These are phyloP conservation scores for Parafenestella ontariensis DNA, from an alignment of 2,329 filamentous ascomycete species.

Conservation along the genomic window DNA sequence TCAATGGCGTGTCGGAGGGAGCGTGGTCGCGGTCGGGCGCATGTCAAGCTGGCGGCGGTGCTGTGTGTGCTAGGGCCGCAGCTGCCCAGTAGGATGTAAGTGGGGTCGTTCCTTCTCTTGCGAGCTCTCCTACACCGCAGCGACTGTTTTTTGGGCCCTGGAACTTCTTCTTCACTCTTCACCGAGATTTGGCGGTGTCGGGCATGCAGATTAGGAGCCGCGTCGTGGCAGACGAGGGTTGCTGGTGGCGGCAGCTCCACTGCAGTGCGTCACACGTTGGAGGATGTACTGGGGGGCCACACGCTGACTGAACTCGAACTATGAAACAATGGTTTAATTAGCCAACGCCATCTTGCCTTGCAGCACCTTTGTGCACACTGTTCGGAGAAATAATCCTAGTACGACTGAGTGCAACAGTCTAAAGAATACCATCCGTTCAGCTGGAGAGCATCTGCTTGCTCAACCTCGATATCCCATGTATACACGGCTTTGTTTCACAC, in stretches of 20 bases:
- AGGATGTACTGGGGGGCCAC: conserved; percentile 2
- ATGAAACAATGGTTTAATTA: conserved; percentile 12
- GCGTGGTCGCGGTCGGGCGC: conserved; percentile 29
- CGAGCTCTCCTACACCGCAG: not conserved
- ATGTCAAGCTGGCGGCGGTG: conserved; percentile 30
- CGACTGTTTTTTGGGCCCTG: conserved; percentile 1
- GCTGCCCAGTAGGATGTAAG: conserved; percentile 28
- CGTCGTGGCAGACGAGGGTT: conserved; percentile 22
- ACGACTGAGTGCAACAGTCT: not conserved
- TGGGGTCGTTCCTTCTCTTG: conserved; percentile 29
- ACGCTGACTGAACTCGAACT: conserved; percentile 7
- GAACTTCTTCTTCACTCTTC: not conserved
- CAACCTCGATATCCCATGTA: not conserved
- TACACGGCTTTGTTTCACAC: not conserved
- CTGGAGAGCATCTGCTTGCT: not conserved
- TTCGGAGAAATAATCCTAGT: not conserved
- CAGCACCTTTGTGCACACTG: not conserved
- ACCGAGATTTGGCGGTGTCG: conserved; percentile 1
- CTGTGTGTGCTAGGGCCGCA: conserved; percentile 18
- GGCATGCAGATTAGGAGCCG: conserved; percentile 16
- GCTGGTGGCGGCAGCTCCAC: conserved; percentile 39
- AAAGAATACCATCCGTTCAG: not conserved
- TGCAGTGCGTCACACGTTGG: conserved; percentile 26
- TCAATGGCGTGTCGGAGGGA: conserved; percentile 23
- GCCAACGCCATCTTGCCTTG: not conserved